Evolutionary conservation across 805 yeast genomes (phyloP).

Genomic region (Pichia californica): DNA sequence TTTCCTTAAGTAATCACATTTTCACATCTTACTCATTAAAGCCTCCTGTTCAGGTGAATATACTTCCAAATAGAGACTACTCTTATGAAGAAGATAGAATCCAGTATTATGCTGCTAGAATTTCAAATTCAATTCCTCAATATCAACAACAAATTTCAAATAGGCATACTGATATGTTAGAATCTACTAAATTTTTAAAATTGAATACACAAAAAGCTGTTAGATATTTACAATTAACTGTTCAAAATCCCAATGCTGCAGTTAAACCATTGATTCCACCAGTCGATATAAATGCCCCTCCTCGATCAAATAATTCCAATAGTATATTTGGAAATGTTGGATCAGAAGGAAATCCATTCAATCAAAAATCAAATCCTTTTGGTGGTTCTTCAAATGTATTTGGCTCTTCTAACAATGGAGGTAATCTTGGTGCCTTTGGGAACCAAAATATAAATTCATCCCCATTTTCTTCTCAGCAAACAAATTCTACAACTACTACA

Average conservation of each 20-base stretch:
- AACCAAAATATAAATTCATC: background rate
- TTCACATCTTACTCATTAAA: constrained; percentile 44
- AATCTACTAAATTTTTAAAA: constrained; percentile 33
- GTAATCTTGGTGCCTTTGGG: constrained; percentile 10
- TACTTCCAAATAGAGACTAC: constrained; percentile 46
- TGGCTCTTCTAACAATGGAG: background rate
- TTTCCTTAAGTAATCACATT: constrained; percentile 24
- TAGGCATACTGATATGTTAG: constrained; percentile 42
- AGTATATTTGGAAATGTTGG: constrained; percentile 3
- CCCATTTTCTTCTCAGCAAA: background rate
- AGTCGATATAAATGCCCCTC: background rate
- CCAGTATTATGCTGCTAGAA: constrained; percentile 38
- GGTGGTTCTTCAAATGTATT: constrained; percentile 6
- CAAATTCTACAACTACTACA: background rate
- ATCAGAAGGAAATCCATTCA: background rate
- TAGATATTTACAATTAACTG: constrained; percentile 45
- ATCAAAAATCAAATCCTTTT: too few relatives aligned
- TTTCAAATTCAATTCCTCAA: constrained; percentile 30
- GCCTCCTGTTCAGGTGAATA: constrained; percentile 40
- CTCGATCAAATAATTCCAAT: background rate
- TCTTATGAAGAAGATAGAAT: constrained; percentile 49
- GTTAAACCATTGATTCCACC: constrained; percentile 27
- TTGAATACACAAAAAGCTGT: constrained; percentile 46
- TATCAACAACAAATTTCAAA: constrained; percentile 36
- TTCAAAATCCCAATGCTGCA: constrained; percentile 23